Percentiles rank a stretch among this genome's conserved stretches.
These are phyloP conservation scores for Penicillium fuscoglaucum DNA, from an alignment of 2,329 filamentous ascomycete species.

Conservation along the genomic window DNA sequence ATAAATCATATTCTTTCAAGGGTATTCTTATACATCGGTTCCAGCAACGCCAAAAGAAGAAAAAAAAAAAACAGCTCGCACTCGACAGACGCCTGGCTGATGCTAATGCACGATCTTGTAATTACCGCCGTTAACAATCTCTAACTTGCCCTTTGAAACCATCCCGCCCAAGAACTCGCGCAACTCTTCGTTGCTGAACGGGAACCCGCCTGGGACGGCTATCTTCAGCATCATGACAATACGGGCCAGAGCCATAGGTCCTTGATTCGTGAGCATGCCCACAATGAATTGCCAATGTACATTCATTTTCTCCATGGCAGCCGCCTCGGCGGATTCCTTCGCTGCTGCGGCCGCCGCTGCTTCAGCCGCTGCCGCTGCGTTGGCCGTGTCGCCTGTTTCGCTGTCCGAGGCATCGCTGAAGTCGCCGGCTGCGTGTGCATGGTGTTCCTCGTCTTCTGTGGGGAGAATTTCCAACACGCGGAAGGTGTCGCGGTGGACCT, in stretches of 20 bases:
- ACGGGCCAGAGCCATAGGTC: constrained; percentile 75
- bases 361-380: constrained; percentile 42
- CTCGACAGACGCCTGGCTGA: neutral
- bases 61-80: neutral
- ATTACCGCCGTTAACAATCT: constrained; percentile 65
- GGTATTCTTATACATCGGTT: constrained; percentile 2
- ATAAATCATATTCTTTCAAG: constrained; percentile 5
- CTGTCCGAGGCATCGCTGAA: constrained; percentile 19
- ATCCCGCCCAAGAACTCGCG: constrained; percentile 76
- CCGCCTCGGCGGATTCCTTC: constrained; percentile 52
- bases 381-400: constrained; percentile 29
- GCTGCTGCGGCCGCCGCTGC: constrained; percentile 45
- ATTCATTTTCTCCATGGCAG: constrained; percentile 66
- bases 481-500: constrained; percentile 53
- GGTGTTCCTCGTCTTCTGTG: constrained; percentile 30
- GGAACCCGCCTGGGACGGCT: constrained; percentile 81
- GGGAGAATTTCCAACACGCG: constrained; percentile 58
- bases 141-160: constrained; percentile 69
- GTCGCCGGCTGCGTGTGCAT: constrained; percentile 21
- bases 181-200: constrained; percentile 86
- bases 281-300: constrained; percentile 92
- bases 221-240: constrained; percentile 97
- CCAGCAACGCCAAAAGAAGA: constrained; percentile 14
- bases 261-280: constrained; percentile 92
- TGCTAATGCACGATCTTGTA: constrained; percentile 55